These are phyloP conservation scores for Daldinia loculata DNA, from an alignment of 495 filamentous ascomycete species.

Conservation along the genomic window DNA sequence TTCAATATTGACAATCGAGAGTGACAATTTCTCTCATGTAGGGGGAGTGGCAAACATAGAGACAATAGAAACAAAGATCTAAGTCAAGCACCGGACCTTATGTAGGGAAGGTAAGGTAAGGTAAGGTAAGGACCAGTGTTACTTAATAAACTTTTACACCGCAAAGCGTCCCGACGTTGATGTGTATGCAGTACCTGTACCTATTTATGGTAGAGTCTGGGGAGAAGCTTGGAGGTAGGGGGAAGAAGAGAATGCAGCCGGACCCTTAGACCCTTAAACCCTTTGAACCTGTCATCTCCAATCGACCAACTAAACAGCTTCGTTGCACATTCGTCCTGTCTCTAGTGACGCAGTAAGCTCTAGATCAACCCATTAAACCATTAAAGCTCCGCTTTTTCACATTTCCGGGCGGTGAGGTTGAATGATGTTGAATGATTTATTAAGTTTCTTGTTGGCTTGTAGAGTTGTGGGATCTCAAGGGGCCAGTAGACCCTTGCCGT, in stretches of 20 bases:
- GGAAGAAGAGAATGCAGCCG: slow-evolving; percentile 11
- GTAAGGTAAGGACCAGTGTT: slow-evolving; percentile 10
- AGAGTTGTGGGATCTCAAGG: slow-evolving; percentile 27
- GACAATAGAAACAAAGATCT: background rate
- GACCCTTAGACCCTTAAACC: slow-evolving; percentile 1
- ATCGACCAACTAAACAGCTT: slow-evolving; percentile 4
- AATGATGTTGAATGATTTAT: slow-evolving; percentile 21
- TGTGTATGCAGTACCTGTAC: background rate
- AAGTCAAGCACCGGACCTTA: background rate
- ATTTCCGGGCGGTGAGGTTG: slow-evolving; percentile 36
- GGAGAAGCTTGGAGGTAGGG: slow-evolving; percentile 9
- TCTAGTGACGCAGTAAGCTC: slow-evolving; percentile 28
- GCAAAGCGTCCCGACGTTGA: slow-evolving; percentile 6
- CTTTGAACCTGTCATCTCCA: slow-evolving; percentile 6
- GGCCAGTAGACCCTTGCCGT: slow-evolving; percentile 38
- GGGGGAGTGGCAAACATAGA: slow-evolving; percentile 7
- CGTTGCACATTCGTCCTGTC: background rate
- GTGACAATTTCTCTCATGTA: slow-evolving; percentile 11
- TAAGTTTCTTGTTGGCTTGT: slow-evolving; percentile 25
- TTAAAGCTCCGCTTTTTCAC: slow-evolving; percentile 30
- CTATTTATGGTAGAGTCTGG: slow-evolving; percentile 10
- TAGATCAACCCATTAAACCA: slow-evolving; percentile 12
- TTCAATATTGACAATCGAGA: slow-evolving; percentile 9
- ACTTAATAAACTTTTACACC: slow-evolving; percentile 11
- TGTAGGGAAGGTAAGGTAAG: background rate